Evolutionary conservation across 495 filamentous ascomycete genomes (phyloP).

Genomic region (Penicillium longicatenatum): DNA sequence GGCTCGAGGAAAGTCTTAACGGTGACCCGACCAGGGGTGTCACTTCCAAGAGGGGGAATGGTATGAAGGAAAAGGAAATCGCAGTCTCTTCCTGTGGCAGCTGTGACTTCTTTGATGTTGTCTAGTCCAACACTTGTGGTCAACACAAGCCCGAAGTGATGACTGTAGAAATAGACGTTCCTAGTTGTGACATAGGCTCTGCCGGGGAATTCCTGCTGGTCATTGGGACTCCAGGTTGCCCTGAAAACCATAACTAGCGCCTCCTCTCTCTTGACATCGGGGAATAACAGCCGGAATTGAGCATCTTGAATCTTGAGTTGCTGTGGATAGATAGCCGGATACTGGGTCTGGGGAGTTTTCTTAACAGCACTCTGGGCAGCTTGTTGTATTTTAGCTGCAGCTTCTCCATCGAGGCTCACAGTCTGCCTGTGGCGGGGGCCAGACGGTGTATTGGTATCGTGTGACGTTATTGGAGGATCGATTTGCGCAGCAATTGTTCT

Average conservation of each 20-base stretch:
- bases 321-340: conserved; percentile 80
- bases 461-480: conserved; percentile 10
- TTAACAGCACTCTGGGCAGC: conserved; percentile 40
- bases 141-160: conserved; percentile 88
- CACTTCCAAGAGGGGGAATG: conserved; percentile 59
- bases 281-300: conserved; percentile 91
- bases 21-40: conserved; percentile 69
- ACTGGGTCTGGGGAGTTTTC: conserved; percentile 54
- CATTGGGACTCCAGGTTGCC: conserved; percentile 73
- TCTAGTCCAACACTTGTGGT: conserved; percentile 72
- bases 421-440: conserved; percentile 71
- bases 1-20: conserved; percentile 94
- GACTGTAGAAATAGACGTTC: conserved; percentile 93
- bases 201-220: conserved; percentile 80
- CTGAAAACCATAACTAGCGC: conserved; percentile 79
- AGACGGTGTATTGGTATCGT: background rate
- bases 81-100: conserved; percentile 84
- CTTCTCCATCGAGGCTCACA: conserved; percentile 69
- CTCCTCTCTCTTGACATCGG: conserved; percentile 70
- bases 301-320: conserved; percentile 86
- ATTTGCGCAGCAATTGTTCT: conserved; percentile 21
- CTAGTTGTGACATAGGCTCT: conserved; percentile 83
- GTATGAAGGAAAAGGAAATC: conserved; percentile 92
- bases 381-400: conserved; percentile 43
- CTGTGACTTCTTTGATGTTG: conserved; percentile 84